phyloP scores from a whole-genome alignment of 1,284 basidiomycete species.

The Ganoderma meredithae region DNA sequence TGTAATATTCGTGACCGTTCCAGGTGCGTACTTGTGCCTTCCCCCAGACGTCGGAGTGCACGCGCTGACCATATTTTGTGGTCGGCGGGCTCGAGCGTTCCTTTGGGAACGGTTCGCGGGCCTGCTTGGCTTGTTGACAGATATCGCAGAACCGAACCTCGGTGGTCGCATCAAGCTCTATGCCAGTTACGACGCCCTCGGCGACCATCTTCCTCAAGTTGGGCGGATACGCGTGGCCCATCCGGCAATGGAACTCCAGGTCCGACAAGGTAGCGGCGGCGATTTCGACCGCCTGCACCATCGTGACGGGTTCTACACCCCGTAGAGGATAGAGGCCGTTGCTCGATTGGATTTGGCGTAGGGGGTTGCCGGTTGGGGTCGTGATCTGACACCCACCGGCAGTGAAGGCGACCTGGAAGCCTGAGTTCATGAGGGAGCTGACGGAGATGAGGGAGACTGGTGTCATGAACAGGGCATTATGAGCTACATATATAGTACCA shows the following conservation, averaged over 20 bases:
- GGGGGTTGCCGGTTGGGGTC: background rate
- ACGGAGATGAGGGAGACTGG: no score
- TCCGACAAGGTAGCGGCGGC: conserved; percentile 11
- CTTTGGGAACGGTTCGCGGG: conserved; percentile 41
- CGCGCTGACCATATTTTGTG: conserved; percentile 42
- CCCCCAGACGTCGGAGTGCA: conserved; percentile 50
- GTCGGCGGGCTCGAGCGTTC: conserved; percentile 37
- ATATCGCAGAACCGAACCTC: conserved; percentile 29
- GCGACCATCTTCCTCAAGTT: conserved; percentile 38
- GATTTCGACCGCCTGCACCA: conserved; percentile 1
- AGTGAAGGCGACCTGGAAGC: conserved; percentile 33
- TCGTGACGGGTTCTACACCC: conserved; percentile 9
- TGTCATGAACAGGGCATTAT: no score
- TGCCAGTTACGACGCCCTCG: conserved; percentile 39
- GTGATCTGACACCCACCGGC: conserved; percentile 8
- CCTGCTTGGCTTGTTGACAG: conserved; percentile 45
- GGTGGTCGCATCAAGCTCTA: conserved; percentile 37
- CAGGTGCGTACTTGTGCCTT: conserved; percentile 39
- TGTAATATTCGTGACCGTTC: conserved; percentile 35
- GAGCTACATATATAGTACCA: no score
- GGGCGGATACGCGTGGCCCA: conserved; percentile 44
- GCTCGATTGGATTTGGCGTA: background rate
- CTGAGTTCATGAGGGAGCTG: conserved; percentile 32
- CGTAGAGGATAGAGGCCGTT: background rate
- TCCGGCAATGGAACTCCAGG: conserved; percentile 40